phyloP scores from a whole-genome alignment of 768 basidiomycete genomes.

The Zangia roseola region DNA sequence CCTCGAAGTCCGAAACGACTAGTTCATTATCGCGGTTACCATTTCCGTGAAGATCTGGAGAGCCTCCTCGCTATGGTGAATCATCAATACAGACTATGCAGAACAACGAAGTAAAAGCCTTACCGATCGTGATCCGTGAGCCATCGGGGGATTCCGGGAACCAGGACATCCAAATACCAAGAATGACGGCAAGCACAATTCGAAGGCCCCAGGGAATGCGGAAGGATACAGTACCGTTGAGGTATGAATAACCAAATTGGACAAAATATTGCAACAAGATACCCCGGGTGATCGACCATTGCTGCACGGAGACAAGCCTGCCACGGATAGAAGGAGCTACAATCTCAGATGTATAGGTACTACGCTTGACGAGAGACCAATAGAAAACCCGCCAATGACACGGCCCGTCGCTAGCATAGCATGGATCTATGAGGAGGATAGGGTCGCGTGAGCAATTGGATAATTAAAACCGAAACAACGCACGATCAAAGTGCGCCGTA shows the following conservation, averaged over 20 bases:
- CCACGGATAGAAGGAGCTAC: conserved; percentile 70
- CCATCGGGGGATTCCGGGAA: conserved; percentile 77
- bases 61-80: conserved; percentile 37
- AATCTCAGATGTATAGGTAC: conserved; percentile 78
- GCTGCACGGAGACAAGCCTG: conserved; percentile 72
- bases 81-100: not conserved
- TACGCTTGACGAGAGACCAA: conserved; percentile 63
- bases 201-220: conserved; percentile 81
- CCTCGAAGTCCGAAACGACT: conserved; percentile 67
- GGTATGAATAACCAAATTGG: conserved; percentile 69
- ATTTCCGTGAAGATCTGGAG: conserved; percentile 68
- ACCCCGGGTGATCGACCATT: conserved; percentile 82
- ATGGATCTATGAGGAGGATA: conserved; percentile 45
- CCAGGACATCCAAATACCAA: conserved; percentile 62
- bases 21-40: conserved; percentile 59
- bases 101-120: not conserved
- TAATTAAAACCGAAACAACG: conserved; percentile 10
- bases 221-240: conserved; percentile 69
- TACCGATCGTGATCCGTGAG: conserved; percentile 61
- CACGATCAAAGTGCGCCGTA: conserved; percentile 62
- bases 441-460: too few relatives aligned
- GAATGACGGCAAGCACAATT: conserved; percentile 72
- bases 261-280: conserved; percentile 75
- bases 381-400: conserved; percentile 64
- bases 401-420: conserved; percentile 75